A percentile compares a stretch with the other conserved stretches of the same genome.
Conservation (phyloP, 306 rosid genomes). For the Ammopiptanthus mongolicus region DNA sequence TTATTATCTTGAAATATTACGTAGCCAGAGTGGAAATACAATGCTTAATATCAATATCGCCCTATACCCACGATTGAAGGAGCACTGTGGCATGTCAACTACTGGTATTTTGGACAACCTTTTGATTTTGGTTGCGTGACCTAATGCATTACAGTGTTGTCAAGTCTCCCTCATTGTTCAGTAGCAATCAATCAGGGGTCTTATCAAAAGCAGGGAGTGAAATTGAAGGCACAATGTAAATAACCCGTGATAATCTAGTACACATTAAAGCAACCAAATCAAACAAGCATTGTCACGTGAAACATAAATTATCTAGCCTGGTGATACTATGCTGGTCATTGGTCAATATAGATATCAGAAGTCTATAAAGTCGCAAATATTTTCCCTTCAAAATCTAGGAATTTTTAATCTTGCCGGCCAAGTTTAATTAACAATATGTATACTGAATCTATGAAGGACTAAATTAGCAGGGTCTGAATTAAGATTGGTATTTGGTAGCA, state of each 20-base stretch:
- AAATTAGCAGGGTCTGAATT: slow-evolving; percentile 35
- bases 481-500: slow-evolving; percentile 37
- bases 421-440: slow-evolving; percentile 7
- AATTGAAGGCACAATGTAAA: slow-evolving; percentile 15
- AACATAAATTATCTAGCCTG: slow-evolving; percentile 25
- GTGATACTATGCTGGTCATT: not conserved
- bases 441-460: slow-evolving; percentile 34
- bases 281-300: slow-evolving; percentile 44
- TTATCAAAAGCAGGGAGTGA: slow-evolving; percentile 6
- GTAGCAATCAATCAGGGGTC: slow-evolving; percentile 4
- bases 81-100: not conserved
- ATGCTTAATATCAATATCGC: not conserved
- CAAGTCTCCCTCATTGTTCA: not conserved
- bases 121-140: slow-evolving; percentile 8
- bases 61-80: not conserved
- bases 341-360: slow-evolving; percentile 10
- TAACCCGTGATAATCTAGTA: slow-evolving; percentile 35
- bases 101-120: not conserved
- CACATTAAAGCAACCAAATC: slow-evolving; percentile 17
- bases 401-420: not conserved
- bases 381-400: slow-evolving; percentile 6
- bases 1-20: not conserved
- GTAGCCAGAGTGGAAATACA: not conserved
- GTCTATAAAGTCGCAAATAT: slow-evolving; percentile 3
- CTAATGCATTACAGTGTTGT: not conserved